Percentiles rank a stretch among this genome's conserved stretches.
Evolutionary conservation across 2,329 filamentous ascomycete species (phyloP).

Genomic region (Hansfordia pulvinata): DNA sequence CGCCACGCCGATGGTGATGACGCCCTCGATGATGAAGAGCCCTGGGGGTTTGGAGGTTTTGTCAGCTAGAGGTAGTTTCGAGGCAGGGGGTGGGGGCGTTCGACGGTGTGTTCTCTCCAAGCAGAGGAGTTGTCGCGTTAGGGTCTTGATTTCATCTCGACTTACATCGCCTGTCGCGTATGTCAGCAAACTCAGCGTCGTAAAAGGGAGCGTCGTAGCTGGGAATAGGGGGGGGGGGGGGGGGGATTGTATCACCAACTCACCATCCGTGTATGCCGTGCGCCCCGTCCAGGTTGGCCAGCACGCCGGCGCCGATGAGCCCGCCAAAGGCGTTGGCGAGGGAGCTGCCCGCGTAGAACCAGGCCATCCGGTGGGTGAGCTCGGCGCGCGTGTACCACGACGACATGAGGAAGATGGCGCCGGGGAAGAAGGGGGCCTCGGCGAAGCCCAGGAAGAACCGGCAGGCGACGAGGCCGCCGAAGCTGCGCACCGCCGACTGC

Average conservation of each 20-base stretch:
- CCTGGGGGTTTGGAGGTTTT: conserved; percentile 14
- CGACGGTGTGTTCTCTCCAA: too few species aligned
- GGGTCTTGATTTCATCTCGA: too few species aligned
- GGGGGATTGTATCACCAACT: conserved; percentile 1
- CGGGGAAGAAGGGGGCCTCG: conserved; percentile 38
- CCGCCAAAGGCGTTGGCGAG: conserved; percentile 38
- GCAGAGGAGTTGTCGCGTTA: too few species aligned
- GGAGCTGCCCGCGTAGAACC: conserved; percentile 30
- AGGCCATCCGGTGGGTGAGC: conserved; percentile 28
- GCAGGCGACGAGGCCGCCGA: conserved; percentile 26
- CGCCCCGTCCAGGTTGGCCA: conserved; percentile 24
- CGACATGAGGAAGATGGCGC: conserved; percentile 30
- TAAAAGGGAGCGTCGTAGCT: too few species aligned
- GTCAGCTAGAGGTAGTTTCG: not conserved
- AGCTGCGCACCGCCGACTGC: conserved; percentile 30
- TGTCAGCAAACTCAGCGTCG: too few species aligned
- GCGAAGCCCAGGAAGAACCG: conserved; percentile 33
- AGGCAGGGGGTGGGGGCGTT: too few species aligned
- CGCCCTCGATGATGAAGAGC: conserved; percentile 26
- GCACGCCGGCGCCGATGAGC: conserved; percentile 32
- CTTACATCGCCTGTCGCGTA: too few species aligned
- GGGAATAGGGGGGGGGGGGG: not conserved
- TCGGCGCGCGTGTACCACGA: conserved; percentile 30
- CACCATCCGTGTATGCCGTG: conserved; percentile 24
- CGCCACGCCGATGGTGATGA: conserved; percentile 22